A percentile compares a stretch with the other conserved stretches of the same genome.
These are phyloP conservation scores for Tolypocladium capitatum DNA, from an alignment of 2,329 filamentous ascomycete species.

Conservation along the genomic window DNA sequence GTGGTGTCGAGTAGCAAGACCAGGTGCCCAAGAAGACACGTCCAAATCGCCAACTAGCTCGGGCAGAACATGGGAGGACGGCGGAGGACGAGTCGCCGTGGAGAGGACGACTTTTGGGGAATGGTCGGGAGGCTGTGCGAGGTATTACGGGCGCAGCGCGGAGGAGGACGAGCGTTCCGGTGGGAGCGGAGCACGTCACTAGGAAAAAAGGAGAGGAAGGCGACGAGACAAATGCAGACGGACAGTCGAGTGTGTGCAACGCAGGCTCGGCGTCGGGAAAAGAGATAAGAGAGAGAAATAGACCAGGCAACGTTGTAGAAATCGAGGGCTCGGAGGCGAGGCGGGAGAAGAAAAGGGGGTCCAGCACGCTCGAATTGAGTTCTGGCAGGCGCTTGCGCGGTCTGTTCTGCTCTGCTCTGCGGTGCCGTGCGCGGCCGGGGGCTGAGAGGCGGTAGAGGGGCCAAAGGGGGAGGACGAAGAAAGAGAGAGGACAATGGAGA, in stretches of 20 bases:
- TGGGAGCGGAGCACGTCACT: conserved; percentile 13
- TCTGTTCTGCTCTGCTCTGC: conserved; percentile 4
- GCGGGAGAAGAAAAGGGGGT: conserved; percentile 18
- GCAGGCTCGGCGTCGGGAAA: conserved; percentile 8
- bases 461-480: conserved; percentile 11
- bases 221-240: conserved; percentile 11
- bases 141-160: conserved; percentile 15
- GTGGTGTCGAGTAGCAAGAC: conserved; percentile 10
- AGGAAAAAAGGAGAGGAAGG: conserved; percentile 11
- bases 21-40: conserved; percentile 19
- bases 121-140: conserved; percentile 6
- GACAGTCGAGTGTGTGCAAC: conserved; percentile 10
- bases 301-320: conserved; percentile 5
- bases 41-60: conserved; percentile 16
- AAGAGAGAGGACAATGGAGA: conserved; percentile 12
- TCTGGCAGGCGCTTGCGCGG: conserved; percentile 6
- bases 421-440: conserved; percentile 4
- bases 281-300: conserved; percentile 9
- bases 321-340: conserved; percentile 9
- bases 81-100: conserved; percentile 10
- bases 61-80: conserved; percentile 18
- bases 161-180: conserved; percentile 12
- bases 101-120: conserved; percentile 5
- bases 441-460: conserved; percentile 12
- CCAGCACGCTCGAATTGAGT: conserved; percentile 7